Evolutionary conservation across 495 filamentous ascomycete species (phyloP), one percentile per base, ranked within the genome.

Genomic region (Xanthoparmelia taractica): DNA sequence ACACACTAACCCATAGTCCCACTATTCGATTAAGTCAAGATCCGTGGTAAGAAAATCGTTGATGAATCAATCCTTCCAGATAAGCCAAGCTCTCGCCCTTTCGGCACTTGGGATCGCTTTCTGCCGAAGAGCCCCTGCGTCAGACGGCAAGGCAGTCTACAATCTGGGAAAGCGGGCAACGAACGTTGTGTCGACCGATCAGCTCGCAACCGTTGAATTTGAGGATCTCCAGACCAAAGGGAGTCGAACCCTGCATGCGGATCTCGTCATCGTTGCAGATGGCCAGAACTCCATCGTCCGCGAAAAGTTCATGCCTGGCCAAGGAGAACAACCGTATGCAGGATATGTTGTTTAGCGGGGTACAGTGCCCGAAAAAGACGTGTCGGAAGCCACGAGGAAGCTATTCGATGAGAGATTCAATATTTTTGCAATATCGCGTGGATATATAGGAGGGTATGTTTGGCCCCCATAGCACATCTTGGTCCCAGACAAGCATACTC

Each of bases 341-440:
- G 82, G 81, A 10, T 84, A 84, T 68, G 34, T 78, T 61, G 79
- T 80, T 4, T 76, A 79, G 54, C 73, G 82, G 29, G 82, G 82
- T 7, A 82, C 79, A 0, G 70, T 85, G 7, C 70, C 68, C 3
- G 80, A 82, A 65, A 60, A 55, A 18, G 70, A 74, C 29, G 72
- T 74, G 0, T 73, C 72, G 13, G 69, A 70, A 13, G 65, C 69
- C 12, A 64, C 72, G 3, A 69, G 65, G 18, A 68, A 70, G 20
- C 25, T 64, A 2, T 63, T 67, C 11, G 47, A 58, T 2, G 27
- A 29, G 17, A 50, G 50, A 0, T 75, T 79, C 67, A 79, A 73
- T 57, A 78, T 76, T 65, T 79, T 74, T 67, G 74, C 76, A 63
- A 67, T 71, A 25, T 67, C 70, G 2, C 72, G 73, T 10, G 67